phyloP scores from a whole-genome alignment of 2,329 filamentous ascomycete species.

The Aspergillus pseudonomiae region DNA sequence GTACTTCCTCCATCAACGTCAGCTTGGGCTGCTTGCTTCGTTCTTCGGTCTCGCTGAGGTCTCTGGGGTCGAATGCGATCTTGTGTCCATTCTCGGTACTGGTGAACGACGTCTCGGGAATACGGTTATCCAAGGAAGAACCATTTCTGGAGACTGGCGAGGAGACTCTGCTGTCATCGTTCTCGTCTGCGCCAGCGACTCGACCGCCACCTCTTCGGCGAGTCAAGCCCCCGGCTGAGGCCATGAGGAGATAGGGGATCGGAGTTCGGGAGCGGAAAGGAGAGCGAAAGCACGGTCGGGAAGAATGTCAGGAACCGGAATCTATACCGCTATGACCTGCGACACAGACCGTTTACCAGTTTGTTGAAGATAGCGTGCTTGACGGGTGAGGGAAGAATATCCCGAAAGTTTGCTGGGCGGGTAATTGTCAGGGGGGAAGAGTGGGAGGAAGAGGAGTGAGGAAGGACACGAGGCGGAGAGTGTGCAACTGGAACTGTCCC shows the following conservation, averaged over 20 bases:
- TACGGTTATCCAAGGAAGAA: conserved; percentile 58
- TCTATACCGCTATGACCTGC: conserved; percentile 20
- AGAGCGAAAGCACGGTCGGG: conserved; percentile 12
- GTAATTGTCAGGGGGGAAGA: conserved; percentile 28
- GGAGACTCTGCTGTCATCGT: conserved; percentile 66
- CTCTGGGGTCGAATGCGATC: conserved; percentile 95
- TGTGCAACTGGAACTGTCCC: background rate
- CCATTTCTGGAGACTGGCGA: conserved; percentile 65
- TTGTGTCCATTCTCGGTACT: conserved; percentile 92
- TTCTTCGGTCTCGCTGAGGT: conserved; percentile 96
- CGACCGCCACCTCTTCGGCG: conserved; percentile 68
- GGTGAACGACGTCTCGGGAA: conserved; percentile 80
- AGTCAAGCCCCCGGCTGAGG: conserved; percentile 71
- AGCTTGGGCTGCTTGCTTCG: conserved; percentile 97
- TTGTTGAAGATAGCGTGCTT: conserved; percentile 8
- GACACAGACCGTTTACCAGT: conserved; percentile 15
- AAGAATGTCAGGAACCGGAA: conserved; percentile 12
- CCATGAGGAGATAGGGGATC: conserved; percentile 51
- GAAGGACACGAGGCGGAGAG: conserved; percentile 8
- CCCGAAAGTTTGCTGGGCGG: conserved; percentile 20
- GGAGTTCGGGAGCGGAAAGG: conserved; percentile 19
- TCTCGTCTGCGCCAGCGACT: conserved; percentile 60
- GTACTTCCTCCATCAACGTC: conserved; percentile 97
- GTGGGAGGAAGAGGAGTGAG: background rate
- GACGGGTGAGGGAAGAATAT: conserved; percentile 12